These are phyloP conservation scores for Solanum sejunctum DNA, from an alignment of 257 asterid species.

Conservation along the genomic window DNA sequence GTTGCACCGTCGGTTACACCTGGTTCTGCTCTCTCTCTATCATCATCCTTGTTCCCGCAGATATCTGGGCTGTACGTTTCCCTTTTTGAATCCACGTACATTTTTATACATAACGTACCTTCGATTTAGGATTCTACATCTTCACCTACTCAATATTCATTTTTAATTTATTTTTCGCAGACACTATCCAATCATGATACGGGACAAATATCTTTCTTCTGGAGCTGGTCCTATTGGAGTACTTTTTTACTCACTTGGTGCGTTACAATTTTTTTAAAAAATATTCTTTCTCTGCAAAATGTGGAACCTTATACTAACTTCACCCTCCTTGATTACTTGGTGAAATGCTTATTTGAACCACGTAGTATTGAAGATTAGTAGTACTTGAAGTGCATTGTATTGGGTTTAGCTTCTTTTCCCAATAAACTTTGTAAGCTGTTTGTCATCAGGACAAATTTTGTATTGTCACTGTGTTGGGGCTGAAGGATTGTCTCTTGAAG, in stretches of 20 bases:
- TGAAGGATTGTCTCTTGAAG: background rate
- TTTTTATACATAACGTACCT: background rate
- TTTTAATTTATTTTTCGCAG: slow-evolving; percentile 16
- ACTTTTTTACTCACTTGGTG: slow-evolving; percentile 75
- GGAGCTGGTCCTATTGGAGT: slow-evolving; percentile 91
- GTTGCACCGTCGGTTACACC: slow-evolving; percentile 57
- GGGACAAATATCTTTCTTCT: slow-evolving; percentile 56
- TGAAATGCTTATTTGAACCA: background rate
- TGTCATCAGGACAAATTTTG: background rate
- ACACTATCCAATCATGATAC: slow-evolving; percentile 31
- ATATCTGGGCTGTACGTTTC: slow-evolving; percentile 68
- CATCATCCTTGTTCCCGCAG: slow-evolving; percentile 71
- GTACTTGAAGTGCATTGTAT: background rate
- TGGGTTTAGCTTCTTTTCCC: background rate
- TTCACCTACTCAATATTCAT: background rate
- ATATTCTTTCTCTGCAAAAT: background rate
- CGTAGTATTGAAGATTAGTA: background rate
- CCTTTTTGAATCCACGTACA: background rate
- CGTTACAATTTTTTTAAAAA: background rate
- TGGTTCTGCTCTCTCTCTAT: slow-evolving; percentile 73
- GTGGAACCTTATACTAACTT: background rate
- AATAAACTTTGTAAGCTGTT: background rate
- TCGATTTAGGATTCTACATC: background rate
- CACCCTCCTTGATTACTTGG: background rate
- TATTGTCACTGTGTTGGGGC: background rate